phyloP scores from a whole-genome alignment of 1,139 yeast species.

The Pichia norvegensis region DNA sequence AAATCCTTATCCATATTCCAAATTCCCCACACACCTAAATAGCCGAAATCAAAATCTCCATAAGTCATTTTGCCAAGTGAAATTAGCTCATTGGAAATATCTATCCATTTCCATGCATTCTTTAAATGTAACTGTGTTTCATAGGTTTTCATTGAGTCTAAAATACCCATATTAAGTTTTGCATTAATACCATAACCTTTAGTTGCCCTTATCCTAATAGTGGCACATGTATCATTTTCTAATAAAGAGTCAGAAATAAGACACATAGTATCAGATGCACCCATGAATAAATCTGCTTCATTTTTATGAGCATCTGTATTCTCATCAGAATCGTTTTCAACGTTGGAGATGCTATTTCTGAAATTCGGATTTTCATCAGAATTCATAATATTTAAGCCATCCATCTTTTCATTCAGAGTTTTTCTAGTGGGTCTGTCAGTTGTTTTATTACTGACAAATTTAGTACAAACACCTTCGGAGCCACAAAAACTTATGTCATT shows the following conservation, averaged over 20 bases:
- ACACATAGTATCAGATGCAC: slow-evolving; percentile 7
- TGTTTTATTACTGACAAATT: slow-evolving; percentile 29
- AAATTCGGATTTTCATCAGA: slow-evolving; percentile 18
- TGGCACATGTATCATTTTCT: slow-evolving; percentile 55
- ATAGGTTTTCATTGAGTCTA: slow-evolving; percentile 46
- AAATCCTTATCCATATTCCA: slow-evolving; percentile 78
- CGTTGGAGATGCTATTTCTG: too few species aligned
- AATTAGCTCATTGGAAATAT: slow-evolving; percentile 60
- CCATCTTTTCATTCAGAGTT: neutral
- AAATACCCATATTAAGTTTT: slow-evolving; percentile 50
- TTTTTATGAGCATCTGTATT: slow-evolving; percentile 6
- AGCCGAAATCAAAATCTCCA: slow-evolving; percentile 69
- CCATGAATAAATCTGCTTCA: slow-evolving; percentile 8
- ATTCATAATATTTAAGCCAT: slow-evolving; percentile 7
- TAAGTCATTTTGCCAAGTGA: slow-evolving; percentile 63
- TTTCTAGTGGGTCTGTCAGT: neutral
- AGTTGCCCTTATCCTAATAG: slow-evolving; percentile 62
- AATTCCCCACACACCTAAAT: slow-evolving; percentile 79
- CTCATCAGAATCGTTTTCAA: slow-evolving; percentile 1
- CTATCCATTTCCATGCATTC: slow-evolving; percentile 88
- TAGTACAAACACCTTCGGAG: slow-evolving; percentile 47
- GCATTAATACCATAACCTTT: slow-evolving; percentile 72
- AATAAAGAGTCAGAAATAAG: slow-evolving; percentile 28
- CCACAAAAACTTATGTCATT: slow-evolving; percentile 68
- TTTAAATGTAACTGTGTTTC: slow-evolving; percentile 55